A percentile compares a stretch with the other conserved stretches of the same genome.
Evolutionary conservation across 2,329 filamentous ascomycete genomes (phyloP).

Genomic region (Arthroderma sp.): DNA sequence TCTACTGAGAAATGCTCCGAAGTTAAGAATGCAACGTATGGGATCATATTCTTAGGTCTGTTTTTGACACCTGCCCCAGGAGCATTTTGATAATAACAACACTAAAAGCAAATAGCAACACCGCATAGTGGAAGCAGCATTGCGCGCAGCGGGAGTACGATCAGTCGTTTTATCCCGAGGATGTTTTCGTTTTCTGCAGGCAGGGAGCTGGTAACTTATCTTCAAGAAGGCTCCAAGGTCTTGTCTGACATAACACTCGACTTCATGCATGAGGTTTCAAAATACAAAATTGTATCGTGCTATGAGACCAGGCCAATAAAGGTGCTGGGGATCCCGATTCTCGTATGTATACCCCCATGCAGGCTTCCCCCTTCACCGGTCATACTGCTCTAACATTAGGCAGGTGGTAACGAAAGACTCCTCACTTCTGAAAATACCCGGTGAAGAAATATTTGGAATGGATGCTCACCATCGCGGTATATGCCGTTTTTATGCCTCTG

Average conservation of each 20-base stretch:
- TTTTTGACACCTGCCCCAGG: no score
- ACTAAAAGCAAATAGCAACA: slow-evolving; percentile 2
- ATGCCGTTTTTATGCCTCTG: slow-evolving; percentile 7
- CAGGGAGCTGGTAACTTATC: background rate
- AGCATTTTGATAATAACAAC: no score
- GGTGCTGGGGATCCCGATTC: background rate
- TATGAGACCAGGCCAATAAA: slow-evolving; percentile 6
- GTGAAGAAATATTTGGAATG: slow-evolving; percentile 4
- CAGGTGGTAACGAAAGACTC: slow-evolving; percentile 8
- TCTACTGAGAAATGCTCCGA: background rate
- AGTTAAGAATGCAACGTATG: slow-evolving; percentile 5
- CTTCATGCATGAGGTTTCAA: slow-evolving; percentile 3
- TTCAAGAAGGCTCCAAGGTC: slow-evolving; percentile 7
- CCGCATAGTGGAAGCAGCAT: slow-evolving; percentile 4
- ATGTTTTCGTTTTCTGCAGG: background rate
- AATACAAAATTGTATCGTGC: slow-evolving; percentile 10
- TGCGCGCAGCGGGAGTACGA: background rate
- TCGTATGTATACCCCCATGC: background rate
- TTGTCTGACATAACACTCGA: slow-evolving; percentile 8
- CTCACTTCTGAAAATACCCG: slow-evolving; percentile 7
- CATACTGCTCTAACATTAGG: background rate
- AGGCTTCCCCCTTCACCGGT: background rate
- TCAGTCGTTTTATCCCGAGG: background rate
- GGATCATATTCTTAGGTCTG: slow-evolving; percentile 7
- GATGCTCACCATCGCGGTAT: slow-evolving; percentile 8